Evolutionary conservation across 768 basidiomycete genomes (phyloP), one percentile per base, ranked within the genome.

Genomic region (Hortiboletus flavorubellus): DNA sequence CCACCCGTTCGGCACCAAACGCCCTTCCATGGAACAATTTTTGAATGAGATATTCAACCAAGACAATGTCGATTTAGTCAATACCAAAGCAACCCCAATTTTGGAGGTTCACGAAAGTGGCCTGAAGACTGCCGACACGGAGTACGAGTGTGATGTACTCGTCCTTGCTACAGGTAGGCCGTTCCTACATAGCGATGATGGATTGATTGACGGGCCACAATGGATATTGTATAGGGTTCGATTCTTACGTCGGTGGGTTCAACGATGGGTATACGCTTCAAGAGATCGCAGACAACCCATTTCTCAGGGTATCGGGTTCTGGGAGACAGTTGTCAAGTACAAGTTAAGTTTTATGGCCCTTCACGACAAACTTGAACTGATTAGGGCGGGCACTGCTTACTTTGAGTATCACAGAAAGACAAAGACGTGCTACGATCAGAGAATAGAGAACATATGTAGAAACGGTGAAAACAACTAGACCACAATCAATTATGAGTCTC

Each of bases 61-160:
- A 39, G 57, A 63, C 1, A 63, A 63, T 4, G 61, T 59, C 2
- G 61, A 63, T 15, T 42, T 63, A 10, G 51, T 63, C 12, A 46
- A 63, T 21, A 4, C 51, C 12, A 59, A 49, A 1, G 46, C 46
- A 15, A 46, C 45, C 0, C 47, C 57, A 1, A 63, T 63, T 16
- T 31, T 49, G 1, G 61, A 62, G 39, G 54, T 62, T 5, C 18
- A 3, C 4, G 40, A 49, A 37, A 59, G 44, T 2, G 60, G 60
- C 5, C 15, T 62, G 8, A 62, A 23, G 29, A 59, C 56, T 14
- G 10, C 41, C 2, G 11, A 53, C 21, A 53, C 26, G 43, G 45
- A 59, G 35, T 49, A 59, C n/a, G 49, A 59, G 10, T 18, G 54
- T 8, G 61, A 63, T n/a, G 54, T 59, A 8, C 50, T 63, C 18